Conservation (phyloP, 192 early-diverging fungal genomes). For the Backusella macrospora region DNA sequence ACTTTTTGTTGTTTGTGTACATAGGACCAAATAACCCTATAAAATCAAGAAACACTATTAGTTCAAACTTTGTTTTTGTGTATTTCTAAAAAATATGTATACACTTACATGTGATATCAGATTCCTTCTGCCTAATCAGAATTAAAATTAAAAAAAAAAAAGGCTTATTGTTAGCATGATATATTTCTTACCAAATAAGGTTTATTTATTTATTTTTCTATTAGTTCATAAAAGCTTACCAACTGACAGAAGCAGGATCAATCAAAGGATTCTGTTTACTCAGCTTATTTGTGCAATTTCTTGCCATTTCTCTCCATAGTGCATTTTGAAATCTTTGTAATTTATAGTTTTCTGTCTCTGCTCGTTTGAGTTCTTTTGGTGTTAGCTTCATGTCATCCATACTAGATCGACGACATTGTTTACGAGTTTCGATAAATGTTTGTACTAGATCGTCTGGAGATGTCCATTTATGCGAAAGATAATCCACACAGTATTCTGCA, state of each 20-base stretch:
- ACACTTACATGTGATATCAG: constrained; percentile 44
- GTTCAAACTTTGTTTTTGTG: constrained; percentile 5
- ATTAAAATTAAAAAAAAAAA: constrained; percentile 4
- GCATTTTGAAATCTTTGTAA: constrained; percentile 42
- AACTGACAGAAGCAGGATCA: constrained; percentile 38
- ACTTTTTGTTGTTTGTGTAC: constrained; percentile 16
- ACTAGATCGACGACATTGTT: constrained; percentile 10
- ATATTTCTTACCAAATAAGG: background rate
- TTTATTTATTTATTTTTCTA: background rate
- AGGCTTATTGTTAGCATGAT: background rate
- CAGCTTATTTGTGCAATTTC: constrained; percentile 23
- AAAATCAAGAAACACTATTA: background rate
- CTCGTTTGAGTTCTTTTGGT: background rate
- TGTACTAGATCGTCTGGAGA: constrained; percentile 25
- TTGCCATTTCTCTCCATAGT: constrained; percentile 48
- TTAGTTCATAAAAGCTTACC: constrained; percentile 24
- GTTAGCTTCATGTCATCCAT: background rate
- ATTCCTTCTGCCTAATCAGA: constrained; percentile 44
- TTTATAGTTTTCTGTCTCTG: constrained; percentile 27
- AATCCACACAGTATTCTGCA: constrained; percentile 35
- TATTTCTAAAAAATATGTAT: background rate
- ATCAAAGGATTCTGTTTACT: constrained; percentile 22
- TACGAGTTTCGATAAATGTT: constrained; percentile 24
- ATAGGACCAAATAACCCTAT: constrained; percentile 34
- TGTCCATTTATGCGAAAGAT: constrained; percentile 36